Percentiles rank a stretch among this genome's conserved stretches.
Conservation (phyloP, 345 rosid genomes). For the Eucalyptus regnans region DNA sequence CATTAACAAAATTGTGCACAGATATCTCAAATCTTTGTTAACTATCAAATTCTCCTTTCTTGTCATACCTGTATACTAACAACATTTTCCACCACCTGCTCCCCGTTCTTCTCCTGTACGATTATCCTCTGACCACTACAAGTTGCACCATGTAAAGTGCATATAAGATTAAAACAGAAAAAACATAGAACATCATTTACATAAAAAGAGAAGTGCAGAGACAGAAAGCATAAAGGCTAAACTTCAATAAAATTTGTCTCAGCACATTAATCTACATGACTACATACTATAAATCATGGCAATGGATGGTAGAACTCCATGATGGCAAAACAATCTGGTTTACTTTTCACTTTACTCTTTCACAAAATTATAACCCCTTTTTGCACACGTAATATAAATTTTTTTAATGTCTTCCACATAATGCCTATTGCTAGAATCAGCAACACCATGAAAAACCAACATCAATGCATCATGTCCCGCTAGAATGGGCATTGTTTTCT, state of each 20-base stretch:
- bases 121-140: constrained; percentile 82
- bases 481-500: neutral
- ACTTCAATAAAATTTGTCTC: neutral
- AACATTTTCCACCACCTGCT: constrained; percentile 34
- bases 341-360: neutral
- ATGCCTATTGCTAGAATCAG: neutral
- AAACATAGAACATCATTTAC: neutral
- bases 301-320: neutral
- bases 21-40: neutral
- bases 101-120: constrained; percentile 46
- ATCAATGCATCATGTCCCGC: neutral
- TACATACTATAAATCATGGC: neutral
- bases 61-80: constrained; percentile 69
- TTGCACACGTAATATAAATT: neutral
- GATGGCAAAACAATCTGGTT: neutral
- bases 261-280: neutral
- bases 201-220: neutral
- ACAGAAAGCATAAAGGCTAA: neutral
- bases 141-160: neutral
- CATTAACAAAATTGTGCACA: neutral
- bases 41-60: neutral
- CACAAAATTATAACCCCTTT: neutral
- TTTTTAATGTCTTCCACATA: neutral
- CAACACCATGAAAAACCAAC: neutral
- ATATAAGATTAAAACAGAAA: neutral